Evolutionary conservation across 495 filamentous ascomycete genomes (phyloP).

Genomic region (Penicillium cinerascens): DNA sequence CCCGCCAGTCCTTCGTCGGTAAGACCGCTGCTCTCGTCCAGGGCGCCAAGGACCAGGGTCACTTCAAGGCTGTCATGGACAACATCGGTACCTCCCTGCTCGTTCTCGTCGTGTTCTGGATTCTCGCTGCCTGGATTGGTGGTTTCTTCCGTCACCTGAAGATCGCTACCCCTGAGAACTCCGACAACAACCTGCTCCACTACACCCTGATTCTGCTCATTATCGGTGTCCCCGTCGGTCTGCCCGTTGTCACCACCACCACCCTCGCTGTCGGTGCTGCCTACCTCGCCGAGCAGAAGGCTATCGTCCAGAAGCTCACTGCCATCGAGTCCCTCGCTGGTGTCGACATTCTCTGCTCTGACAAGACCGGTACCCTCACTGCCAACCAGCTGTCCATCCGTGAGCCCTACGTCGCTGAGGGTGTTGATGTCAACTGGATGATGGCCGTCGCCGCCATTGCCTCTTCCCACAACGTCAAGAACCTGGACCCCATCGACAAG

Average conservation of each 20-base stretch:
- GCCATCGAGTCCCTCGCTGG: constrained; percentile 74
- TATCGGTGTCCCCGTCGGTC: constrained; percentile 73
- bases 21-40: constrained; percentile 67
- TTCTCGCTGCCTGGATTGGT: constrained; percentile 69
- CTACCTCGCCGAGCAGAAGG: constrained; percentile 70
- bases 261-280: constrained; percentile 73
- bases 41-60: constrained; percentile 67
- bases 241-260: constrained; percentile 70
- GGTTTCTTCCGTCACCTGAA: constrained; percentile 70
- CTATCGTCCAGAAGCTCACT: constrained; percentile 73
- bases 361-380: constrained; percentile 77
- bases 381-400: constrained; percentile 73
- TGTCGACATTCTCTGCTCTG: constrained; percentile 73
- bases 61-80: constrained; percentile 84
- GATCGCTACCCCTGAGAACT: constrained; percentile 58
- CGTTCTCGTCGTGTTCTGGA: constrained; percentile 70
- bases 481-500: constrained; percentile 74
- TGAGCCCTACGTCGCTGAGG: constrained; percentile 71
- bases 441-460: constrained; percentile 73
- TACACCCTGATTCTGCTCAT: constrained; percentile 67
- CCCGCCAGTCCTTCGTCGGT: constrained; percentile 68
- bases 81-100: constrained; percentile 70
- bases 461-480: constrained; percentile 74
- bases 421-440: constrained; percentile 77
- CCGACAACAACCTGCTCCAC: constrained; percentile 55